Conservation (phyloP, 805 yeast species). For the Naumovozyma baii region DNA sequence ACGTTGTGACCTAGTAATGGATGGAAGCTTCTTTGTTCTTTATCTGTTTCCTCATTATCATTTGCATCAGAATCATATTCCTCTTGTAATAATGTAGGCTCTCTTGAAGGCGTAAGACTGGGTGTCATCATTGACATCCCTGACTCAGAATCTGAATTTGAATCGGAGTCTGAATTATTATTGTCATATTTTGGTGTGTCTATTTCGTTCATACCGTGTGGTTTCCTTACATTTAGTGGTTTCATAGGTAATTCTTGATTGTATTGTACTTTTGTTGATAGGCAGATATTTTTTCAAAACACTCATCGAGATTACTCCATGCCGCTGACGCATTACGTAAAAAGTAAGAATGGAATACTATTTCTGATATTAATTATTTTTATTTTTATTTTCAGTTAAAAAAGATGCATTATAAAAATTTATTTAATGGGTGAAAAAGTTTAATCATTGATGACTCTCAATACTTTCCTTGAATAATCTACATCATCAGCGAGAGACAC, state of each 20-base stretch:
- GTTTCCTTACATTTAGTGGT: too few relatives aligned
- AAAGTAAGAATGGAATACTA: too few relatives aligned
- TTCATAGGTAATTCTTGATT: too few relatives aligned
- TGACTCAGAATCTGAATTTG: conserved; percentile 5
- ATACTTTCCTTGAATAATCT: conserved; percentile 41
- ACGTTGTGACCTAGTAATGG: conserved; percentile 11
- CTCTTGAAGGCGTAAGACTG: conserved; percentile 7
- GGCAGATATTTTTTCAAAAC: too few relatives aligned
- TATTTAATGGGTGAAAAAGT: too few relatives aligned
- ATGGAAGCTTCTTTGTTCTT: conserved; percentile 2
- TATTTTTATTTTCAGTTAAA: too few relatives aligned
- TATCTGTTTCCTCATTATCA: not conserved
- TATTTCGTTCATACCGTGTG: not conserved
- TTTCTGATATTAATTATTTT: too few relatives aligned
- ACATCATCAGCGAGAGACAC: conserved; percentile 38
- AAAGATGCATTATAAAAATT: too few relatives aligned
- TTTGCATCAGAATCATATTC: conserved; percentile 12
- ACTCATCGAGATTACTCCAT: too few relatives aligned
- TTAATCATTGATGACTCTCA: conserved; percentile 34
- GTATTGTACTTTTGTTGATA: too few relatives aligned
- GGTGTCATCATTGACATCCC: not conserved
- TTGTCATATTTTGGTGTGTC: conserved; percentile 5
- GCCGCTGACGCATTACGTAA: too few relatives aligned
- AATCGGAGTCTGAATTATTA: conserved; percentile 3
- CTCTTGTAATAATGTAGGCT: conserved; percentile 9